phyloP scores from a whole-genome alignment of 768 basidiomycete genomes.

The Hypholoma sublateritium region DNA sequence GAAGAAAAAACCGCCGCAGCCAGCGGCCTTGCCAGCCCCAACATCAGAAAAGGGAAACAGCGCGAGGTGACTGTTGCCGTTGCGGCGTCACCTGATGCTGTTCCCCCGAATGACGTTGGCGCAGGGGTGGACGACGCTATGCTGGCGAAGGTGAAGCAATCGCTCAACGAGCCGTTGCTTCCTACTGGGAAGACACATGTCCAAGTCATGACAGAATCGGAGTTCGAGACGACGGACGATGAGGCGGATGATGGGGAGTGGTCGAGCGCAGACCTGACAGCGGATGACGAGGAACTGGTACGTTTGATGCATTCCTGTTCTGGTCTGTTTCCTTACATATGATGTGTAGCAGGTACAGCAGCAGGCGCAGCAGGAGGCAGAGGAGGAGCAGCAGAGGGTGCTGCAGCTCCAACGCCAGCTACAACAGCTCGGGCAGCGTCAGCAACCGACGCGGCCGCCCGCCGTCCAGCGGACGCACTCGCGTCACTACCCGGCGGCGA shows the following conservation, averaged over 20 bases:
- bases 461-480: slow-evolving; percentile 25
- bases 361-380: neutral
- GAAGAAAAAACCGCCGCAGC: neutral
- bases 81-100: slow-evolving; percentile 4
- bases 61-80: neutral
- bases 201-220: slow-evolving; percentile 51
- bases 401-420: slow-evolving; percentile 18
- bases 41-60: slow-evolving; percentile 6
- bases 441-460: slow-evolving; percentile 11
- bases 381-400: slow-evolving; percentile 8
- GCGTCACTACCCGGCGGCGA: slow-evolving; percentile 21
- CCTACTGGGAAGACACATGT: slow-evolving; percentile 28
- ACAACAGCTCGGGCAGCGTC: slow-evolving; percentile 14
- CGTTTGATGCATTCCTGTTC: neutral
- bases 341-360: neutral
- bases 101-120: neutral
- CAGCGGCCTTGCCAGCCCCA: neutral
- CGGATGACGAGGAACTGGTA: slow-evolving; percentile 29
- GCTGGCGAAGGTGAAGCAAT: slow-evolving; percentile 15
- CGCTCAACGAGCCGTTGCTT: slow-evolving; percentile 27
- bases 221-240: slow-evolving; percentile 43
- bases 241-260: slow-evolving; percentile 34
- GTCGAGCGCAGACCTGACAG: slow-evolving; percentile 58
- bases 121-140: slow-evolving; percentile 12
- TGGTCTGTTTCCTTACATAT: neutral